Evolutionary conservation across 1,284 basidiomycete genomes (phyloP), one percentile per base, ranked within the genome.

Genomic region (Puccinia triticina): DNA sequence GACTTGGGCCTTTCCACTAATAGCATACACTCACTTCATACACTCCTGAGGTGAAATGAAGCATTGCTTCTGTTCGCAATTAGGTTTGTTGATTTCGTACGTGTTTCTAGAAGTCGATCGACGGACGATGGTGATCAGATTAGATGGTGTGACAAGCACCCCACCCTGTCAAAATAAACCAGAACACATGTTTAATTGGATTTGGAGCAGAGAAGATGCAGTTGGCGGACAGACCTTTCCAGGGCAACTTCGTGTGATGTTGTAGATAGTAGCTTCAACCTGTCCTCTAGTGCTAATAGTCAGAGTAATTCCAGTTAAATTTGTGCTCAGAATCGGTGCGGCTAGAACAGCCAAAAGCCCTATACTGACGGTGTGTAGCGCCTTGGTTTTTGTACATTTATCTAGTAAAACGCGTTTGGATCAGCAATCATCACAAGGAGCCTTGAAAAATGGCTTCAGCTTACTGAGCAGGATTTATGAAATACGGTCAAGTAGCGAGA

Each of bases 351-450:
- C 11, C 14, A 3, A 11, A 61, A 12, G 16, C 32, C 8, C 29
- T 8, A 69, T n/a, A 69, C 66, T 69, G 40, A 69, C 66, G 66
- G 66, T 48, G 43, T 69, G 40, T 23, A n/a, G 40, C 43, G 66
- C 21, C 43, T 43, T 69, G 66, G 66, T 16, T 69, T 69, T 29
- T 69, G 66, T 10, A 43, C 37, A 48, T 69, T 69, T 23, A 69
- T 29, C 66, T 69, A 40, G 21, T 3, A 69, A 34, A 14, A 48
- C 21, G 21, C 32, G 66, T 37, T 69, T 18, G 21, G 10, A 43
- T 43, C 10, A 69, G 59, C n/a, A 23, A 23, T 40, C 18, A 46
- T 11, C 8, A 43, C 66, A 69, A 14, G 5, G 11, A 11, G 16
- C 8, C 11, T 61, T 32, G 3, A 34, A 12, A 43, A 43, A n/a